Percentiles rank a stretch among this genome's conserved stretches.
These are phyloP conservation scores for Monilinia polystroma DNA, from an alignment of 2,329 filamentous ascomycete species.

Conservation along the genomic window DNA sequence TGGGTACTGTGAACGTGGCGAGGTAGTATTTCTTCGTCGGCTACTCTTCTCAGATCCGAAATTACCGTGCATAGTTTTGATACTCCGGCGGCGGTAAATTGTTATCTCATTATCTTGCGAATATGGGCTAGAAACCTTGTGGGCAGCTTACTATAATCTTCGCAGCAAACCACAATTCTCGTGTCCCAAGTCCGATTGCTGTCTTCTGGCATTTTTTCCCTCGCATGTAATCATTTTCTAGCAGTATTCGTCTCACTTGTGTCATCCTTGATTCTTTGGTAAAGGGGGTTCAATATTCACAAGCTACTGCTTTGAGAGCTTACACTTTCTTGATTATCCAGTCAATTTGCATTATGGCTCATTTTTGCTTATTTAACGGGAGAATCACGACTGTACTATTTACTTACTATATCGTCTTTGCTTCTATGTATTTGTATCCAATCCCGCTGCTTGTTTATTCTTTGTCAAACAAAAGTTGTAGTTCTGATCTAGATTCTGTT, in stretches of 20 bases:
- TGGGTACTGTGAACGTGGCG: conserved; percentile 51
- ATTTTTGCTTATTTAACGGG: conserved; percentile 40
- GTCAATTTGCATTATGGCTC: conserved; percentile 46
- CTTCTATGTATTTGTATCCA: conserved; percentile 23
- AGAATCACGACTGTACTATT: conserved; percentile 35
- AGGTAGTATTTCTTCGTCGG: conserved; percentile 44
- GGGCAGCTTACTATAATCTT: conserved; percentile 43
- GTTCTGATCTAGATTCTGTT: conserved; percentile 4
- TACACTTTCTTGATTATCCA: conserved; percentile 46
- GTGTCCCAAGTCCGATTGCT: conserved; percentile 43
- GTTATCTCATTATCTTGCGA: neutral
- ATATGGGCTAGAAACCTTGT: conserved; percentile 31
- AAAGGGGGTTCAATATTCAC: neutral
- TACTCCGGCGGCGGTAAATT: conserved; percentile 41
- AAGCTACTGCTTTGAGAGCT: neutral
- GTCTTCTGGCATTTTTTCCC: conserved; percentile 41
- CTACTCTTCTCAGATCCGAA: conserved; percentile 45
- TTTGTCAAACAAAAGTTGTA: conserved; percentile 14
- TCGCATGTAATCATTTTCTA: conserved; percentile 37
- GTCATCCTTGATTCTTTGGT: conserved; percentile 42
- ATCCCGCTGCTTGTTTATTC: conserved; percentile 44
- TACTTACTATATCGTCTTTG: conserved; percentile 21
- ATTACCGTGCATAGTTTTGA: conserved; percentile 44
- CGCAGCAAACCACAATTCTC: conserved; percentile 44
- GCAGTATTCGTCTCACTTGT: conserved; percentile 41